These are phyloP conservation scores for Aquilaria malaccensis DNA, from an alignment of 345 rosid genomes.

Conservation along the genomic window DNA sequence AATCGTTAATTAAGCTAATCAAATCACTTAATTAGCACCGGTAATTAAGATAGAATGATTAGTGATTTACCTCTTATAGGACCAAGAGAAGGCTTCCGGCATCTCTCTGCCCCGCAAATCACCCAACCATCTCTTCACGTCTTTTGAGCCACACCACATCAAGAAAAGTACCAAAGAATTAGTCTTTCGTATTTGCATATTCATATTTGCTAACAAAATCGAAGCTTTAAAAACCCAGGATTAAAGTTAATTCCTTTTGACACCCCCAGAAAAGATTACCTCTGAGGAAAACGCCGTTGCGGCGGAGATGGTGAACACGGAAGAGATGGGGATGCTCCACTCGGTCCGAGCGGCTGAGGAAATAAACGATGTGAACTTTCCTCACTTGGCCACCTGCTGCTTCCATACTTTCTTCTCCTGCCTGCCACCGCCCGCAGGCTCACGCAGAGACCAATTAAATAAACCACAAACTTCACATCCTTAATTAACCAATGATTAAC, in stretches of 20 bases:
- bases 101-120: slow-evolving; percentile 65
- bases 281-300: slow-evolving; percentile 53
- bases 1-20: neutral
- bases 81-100: slow-evolving; percentile 65
- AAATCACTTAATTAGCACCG: neutral
- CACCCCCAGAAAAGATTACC: slow-evolving; percentile 23
- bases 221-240: neutral
- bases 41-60: neutral
- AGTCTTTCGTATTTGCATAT: too few relatives aligned
- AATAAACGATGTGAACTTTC: slow-evolving; percentile 58
- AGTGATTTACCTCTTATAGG: slow-evolving; percentile 47
- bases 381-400: slow-evolving; percentile 38
- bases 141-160: slow-evolving; percentile 14
- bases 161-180: too few relatives aligned
- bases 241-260: neutral
- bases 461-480: too few relatives aligned
- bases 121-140: slow-evolving; percentile 67
- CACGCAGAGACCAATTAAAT: too few relatives aligned
- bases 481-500: too few relatives aligned
- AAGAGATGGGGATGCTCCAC: slow-evolving; percentile 76
- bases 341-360: slow-evolving; percentile 45
- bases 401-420: slow-evolving; percentile 10
- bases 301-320: slow-evolving; percentile 41
- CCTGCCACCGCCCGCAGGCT: too few relatives aligned
- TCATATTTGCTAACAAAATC: neutral